These are phyloP conservation scores for Coemansia sp. DNA, from an alignment of 371 early-diverging fungal species.

Conservation along the genomic window DNA sequence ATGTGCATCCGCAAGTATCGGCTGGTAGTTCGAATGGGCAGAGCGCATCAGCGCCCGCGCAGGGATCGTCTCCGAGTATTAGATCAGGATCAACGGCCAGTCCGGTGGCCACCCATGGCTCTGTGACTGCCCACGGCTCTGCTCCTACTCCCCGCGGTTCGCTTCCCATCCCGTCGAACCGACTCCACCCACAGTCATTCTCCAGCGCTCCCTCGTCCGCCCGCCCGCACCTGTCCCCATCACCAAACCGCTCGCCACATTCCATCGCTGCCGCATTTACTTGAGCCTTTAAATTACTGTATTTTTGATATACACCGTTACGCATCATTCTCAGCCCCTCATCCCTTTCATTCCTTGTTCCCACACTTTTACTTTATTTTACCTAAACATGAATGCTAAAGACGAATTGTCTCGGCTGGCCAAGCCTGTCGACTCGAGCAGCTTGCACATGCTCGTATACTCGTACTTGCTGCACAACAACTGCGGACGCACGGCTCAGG, in stretches of 20 bases:
- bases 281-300: neutral
- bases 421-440: constrained; percentile 29
- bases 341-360: neutral
- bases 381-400: neutral
- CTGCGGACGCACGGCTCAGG: constrained; percentile 41
- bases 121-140: neutral
- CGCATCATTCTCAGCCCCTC: neutral
- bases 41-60: neutral
- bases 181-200: neutral
- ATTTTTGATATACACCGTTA: neutral
- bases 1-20: neutral
- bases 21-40: no score
- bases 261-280: neutral
- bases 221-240: neutral
- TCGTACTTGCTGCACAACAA: constrained; percentile 45
- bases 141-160: neutral
- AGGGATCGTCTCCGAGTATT: neutral
- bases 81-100: constrained; percentile 7
- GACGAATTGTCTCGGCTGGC: neutral
- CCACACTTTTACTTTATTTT: neutral
- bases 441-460: constrained; percentile 40
- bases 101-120: neutral
- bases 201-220: constrained; percentile 10
- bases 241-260: neutral
- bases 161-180: neutral